A percentile compares a stretch with the other conserved stretches of the same genome.
Conservation (phyloP, 306 rosid genomes). For the Cicer cuneatum region DNA sequence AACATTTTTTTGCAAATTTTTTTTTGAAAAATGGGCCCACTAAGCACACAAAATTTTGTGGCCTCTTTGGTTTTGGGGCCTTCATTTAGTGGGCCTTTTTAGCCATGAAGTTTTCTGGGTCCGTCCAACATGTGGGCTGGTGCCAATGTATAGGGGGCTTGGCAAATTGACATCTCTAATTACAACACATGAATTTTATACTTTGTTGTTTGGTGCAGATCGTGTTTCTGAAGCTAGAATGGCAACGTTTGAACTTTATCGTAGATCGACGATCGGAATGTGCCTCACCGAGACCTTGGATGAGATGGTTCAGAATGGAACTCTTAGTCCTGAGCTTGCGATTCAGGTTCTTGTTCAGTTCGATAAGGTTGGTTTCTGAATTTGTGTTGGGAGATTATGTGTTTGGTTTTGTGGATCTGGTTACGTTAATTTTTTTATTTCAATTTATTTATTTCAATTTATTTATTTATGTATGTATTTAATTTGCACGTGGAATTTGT, state of each 20-base stretch:
- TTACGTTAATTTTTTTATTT: not conserved
- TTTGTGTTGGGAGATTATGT: not conserved
- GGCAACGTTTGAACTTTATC: conserved; percentile 93
- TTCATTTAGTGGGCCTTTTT: too few relatives aligned
- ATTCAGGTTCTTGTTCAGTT: conserved; percentile 95
- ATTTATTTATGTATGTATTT: not conserved
- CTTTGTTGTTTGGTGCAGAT: conserved; percentile 51
- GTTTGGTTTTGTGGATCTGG: conserved; percentile 13
- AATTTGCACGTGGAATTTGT: conserved; percentile 13
- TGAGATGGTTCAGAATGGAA: conserved; percentile 87
- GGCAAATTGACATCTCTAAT: too few relatives aligned
- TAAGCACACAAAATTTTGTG: too few relatives aligned
- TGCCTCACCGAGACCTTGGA: conserved; percentile 90
- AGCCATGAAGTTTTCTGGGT: too few relatives aligned
- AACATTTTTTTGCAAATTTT: too few relatives aligned
- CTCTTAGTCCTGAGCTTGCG: conserved; percentile 93
- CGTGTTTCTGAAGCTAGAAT: conserved; percentile 52
- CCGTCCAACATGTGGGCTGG: too few relatives aligned
- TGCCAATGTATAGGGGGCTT: too few relatives aligned
- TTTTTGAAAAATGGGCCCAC: too few relatives aligned
- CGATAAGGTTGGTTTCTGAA: conserved; percentile 65
- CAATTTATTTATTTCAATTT: too few relatives aligned
- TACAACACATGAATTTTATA: not conserved
- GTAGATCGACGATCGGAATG: conserved; percentile 91
- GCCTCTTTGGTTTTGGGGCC: too few relatives aligned